These are phyloP conservation scores for Agrocybe chaxingu DNA, from an alignment of 768 basidiomycete species.

Conservation along the genomic window DNA sequence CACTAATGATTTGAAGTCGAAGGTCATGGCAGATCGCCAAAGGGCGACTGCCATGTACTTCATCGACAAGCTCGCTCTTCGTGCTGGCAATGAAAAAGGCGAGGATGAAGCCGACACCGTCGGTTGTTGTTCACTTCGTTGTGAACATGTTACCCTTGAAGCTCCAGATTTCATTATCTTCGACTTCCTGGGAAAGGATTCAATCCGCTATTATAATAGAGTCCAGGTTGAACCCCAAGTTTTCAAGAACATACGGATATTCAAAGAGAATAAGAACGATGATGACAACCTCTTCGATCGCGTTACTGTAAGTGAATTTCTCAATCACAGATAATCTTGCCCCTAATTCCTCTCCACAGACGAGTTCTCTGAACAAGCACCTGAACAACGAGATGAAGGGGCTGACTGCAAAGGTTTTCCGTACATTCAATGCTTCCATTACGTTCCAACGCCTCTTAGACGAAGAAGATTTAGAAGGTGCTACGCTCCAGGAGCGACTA, in stretches of 20 bases:
- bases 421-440: constrained; percentile 98
- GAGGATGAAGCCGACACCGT: constrained; percentile 99
- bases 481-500: constrained; percentile 90
- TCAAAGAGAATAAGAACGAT: constrained; percentile 90
- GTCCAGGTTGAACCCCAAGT: constrained; percentile 89
- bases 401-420: constrained; percentile 98
- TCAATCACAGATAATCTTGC: constrained; percentile 3
- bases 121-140: constrained; percentile 96
- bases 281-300: constrained; percentile 93
- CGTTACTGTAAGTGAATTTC: constrained; percentile 67
- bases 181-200: constrained; percentile 99
- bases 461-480: constrained; percentile 53
- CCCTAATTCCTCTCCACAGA: constrained; percentile 41
- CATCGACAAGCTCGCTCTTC: constrained; percentile 94
- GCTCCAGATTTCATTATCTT: constrained; percentile 87
- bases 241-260: constrained; percentile 97
- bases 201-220: constrained; percentile 93
- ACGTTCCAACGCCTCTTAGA: constrained; percentile 94
- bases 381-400: constrained; percentile 94
- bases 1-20: constrained; percentile 75
- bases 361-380: constrained; percentile 86
- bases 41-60: constrained; percentile 99
- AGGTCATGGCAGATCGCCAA: constrained; percentile 93
- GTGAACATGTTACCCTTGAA: constrained; percentile 92
- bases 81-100: constrained; percentile 99